Base-by-base conservation (phyloP, 352 stramenopile species). In the Phytophthora fragariaefolia region DNA sequence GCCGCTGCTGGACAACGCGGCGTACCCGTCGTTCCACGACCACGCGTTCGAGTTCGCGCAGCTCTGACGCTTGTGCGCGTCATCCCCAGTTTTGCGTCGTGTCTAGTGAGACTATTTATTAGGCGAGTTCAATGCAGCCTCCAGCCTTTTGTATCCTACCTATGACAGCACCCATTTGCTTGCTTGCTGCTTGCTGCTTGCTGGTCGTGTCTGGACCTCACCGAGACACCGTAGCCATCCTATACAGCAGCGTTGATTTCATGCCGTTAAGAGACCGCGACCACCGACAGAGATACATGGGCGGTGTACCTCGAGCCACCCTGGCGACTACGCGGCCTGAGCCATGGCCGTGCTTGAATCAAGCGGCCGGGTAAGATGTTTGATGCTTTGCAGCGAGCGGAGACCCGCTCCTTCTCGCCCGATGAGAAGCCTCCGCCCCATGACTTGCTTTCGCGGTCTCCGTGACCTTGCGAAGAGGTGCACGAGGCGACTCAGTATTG, bases 1-100 rank as follows among this genome's bases (percentile, higher is more conserved):
- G 36, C 62, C 67, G 22, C 47, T 65, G 26, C 49, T 71, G n/a
- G 50, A 66, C 18, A 50, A 60, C 40, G 55, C 60, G 22, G 51
- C 60, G 43, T 48, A 47, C 34, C 55, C 69, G 26, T 74, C 57
- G 7, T 80, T 76, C 42, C 47, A 58, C 22, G 69, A 80, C 58
- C 58, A 73, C 47, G 47, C 66, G 54, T 73, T 73, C 49, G 61
- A 80, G 51, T 71, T 63, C 61, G 47, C 62, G 15, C 42, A 63
- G 32, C 55, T 76, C 51, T 78, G 64, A 72, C 47, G 36, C 51
- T 4, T 12, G 3, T 18, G n/a, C 15, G 1, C 32, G 8, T 6
- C n/a, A 45, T 24, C 15, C 23, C 36, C 26, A 65, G 46, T 69
- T 73, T 69, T 73, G 59, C 68, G 50, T 60, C 27, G 30, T 46